Base-by-base conservation (phyloP, 2,329 filamentous ascomycete genomes). In the Dactylellina cionopaga region DNA sequence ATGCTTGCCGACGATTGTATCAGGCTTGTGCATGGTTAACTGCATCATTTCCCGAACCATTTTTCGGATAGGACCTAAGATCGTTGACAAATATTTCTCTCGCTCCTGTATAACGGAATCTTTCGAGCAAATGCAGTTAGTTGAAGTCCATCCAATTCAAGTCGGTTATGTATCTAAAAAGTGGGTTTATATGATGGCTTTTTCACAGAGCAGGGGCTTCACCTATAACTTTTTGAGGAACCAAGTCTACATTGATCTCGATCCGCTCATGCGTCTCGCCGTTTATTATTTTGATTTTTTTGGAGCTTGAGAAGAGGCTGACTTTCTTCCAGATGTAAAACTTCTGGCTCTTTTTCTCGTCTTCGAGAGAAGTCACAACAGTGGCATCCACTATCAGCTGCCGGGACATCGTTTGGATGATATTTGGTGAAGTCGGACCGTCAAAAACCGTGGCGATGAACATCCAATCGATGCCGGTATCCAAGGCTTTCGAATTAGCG, bases 151-250 rank as follows among this genome's bases (percentile, higher is more conserved):
- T 19, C n/a, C n/a, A n/a, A n/a, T n/a, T n/a, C n/a, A n/a, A n/a
- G n/a, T n/a, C n/a, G n/a, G n/a, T n/a, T n/a, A n/a, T n/a, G n/a
- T n/a, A n/a, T n/a, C n/a, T n/a, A n/a, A n/a, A n/a, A n/a, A n/a
- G n/a, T n/a, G n/a, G n/a, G n/a, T n/a, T n/a, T 13, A 49, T n/a
- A 13, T 6, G 7, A 49, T 3, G 27, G 19, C 6, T 10, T 5
- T 35, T 15, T 4, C 2, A 7, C 31, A 37, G n/a, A 33, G 9
- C 9, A 31, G 25, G 31, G n/a, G 13, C 17, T 9, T 25, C 47
- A 65, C 60, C 31, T 41, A 65, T 15, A 10, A 65, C 47, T 4
- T 27, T 55, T 10, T 55, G 44, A 5, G 60, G 60, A 9, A 49
- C 39, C 1, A 56, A 29, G 1, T 37, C 25, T n/a, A 65, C 25